Percentiles rank a stretch among this genome's conserved stretches.
Evolutionary conservation across 169 alveolate species (phyloP).

Genomic region (Eimeria sp.): DNA sequence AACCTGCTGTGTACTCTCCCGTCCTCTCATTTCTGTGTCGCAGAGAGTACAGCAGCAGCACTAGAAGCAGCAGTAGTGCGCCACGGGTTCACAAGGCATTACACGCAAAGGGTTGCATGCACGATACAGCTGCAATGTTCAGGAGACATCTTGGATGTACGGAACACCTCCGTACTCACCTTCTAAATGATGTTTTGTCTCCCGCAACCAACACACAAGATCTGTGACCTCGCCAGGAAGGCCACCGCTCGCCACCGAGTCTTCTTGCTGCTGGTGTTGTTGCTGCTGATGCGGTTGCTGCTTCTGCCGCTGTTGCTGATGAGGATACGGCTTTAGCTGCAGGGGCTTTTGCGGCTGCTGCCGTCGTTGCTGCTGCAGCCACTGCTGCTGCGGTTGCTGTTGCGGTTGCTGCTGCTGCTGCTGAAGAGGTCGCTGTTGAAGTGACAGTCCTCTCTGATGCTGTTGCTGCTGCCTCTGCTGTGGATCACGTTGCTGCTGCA

Average conservation of each 20-base stretch:
- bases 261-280: conserved; percentile 15
- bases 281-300: conserved; percentile 10
- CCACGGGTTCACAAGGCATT: not conserved
- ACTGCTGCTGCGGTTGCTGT: not conserved
- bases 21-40: not conserved
- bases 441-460: not conserved
- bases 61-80: not conserved
- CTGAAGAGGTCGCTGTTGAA: not conserved
- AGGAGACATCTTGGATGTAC: not conserved
- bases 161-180: not conserved
- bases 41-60: not conserved
- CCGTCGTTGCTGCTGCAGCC: not conserved
- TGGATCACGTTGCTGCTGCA: not conserved
- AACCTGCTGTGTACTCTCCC: not conserved
- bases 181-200: conserved; percentile 8
- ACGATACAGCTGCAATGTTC: not conserved
- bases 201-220: conserved; percentile 52
- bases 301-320: not conserved
- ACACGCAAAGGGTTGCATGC: not conserved
- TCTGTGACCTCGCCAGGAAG: not conserved
- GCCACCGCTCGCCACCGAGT: conserved; percentile 7
- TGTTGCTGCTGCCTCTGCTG: conserved; percentile 17
- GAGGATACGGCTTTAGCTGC: not conserved
- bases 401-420: not conserved
- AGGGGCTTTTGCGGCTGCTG: not conserved